These are phyloP conservation scores for Triadica sebifera DNA, from an alignment of 345 rosid species.

Conservation along the genomic window DNA sequence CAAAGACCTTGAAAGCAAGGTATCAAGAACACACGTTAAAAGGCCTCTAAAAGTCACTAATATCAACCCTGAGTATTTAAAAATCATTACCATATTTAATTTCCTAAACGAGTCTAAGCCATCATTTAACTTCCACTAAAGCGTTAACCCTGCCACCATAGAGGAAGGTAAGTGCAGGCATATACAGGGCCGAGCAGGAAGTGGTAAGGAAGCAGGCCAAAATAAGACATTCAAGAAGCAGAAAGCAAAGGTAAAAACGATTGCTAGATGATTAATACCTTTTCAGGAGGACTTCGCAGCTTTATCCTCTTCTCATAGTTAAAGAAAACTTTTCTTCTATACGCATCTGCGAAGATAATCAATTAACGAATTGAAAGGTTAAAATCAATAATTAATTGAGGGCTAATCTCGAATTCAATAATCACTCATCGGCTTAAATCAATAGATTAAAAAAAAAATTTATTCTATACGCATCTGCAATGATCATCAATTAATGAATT, in stretches of 20 bases:
- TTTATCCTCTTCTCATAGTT: slow-evolving; percentile 95
- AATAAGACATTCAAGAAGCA: neutral
- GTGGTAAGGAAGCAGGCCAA: neutral
- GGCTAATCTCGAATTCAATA: too few species aligned
- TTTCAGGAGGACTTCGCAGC: slow-evolving; percentile 87
- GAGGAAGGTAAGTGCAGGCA: neutral
- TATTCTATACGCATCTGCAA: too few species aligned
- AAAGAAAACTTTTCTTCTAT: slow-evolving; percentile 82
- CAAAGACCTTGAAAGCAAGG: slow-evolving; percentile 54
- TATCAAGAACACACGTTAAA: neutral
- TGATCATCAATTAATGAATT: too few species aligned
- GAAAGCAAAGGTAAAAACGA: neutral
- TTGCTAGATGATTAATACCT: slow-evolving; percentile 39
- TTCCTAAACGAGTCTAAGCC: neutral
- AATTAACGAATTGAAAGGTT: neutral
- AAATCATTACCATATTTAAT: neutral
- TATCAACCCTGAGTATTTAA: neutral
- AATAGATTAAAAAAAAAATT: too few species aligned
- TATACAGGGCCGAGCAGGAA: neutral
- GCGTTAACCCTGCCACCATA: neutral
- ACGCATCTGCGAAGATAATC: slow-evolving; percentile 48
- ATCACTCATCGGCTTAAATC: too few species aligned
- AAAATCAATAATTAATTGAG: neutral
- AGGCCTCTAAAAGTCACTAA: neutral
- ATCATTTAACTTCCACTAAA: neutral